These are phyloP conservation scores for Nigrospora oryzae DNA, from an alignment of 2,329 filamentous ascomycete genomes.

Conservation along the genomic window DNA sequence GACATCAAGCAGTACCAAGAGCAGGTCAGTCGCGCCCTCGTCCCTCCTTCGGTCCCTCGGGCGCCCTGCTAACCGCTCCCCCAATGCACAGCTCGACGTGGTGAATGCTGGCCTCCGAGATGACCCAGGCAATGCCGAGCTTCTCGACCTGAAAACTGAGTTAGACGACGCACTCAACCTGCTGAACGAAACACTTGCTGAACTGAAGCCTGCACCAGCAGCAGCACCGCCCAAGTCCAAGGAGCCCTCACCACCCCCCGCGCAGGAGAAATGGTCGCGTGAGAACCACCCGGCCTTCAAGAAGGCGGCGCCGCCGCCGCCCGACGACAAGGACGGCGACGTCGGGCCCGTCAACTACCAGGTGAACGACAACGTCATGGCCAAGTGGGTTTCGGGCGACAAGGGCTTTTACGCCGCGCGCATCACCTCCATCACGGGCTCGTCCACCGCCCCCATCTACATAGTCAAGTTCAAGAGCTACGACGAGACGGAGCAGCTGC, in stretches of 20 bases:
- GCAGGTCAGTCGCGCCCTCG: slow-evolving; percentile 33
- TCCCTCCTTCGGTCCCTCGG: background rate
- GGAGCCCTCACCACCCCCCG: slow-evolving; percentile 38
- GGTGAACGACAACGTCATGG: slow-evolving; percentile 84
- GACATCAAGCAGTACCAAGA: slow-evolving; percentile 48
- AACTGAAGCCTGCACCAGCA: slow-evolving; percentile 58
- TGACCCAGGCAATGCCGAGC: slow-evolving; percentile 72
- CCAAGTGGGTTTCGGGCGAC: slow-evolving; percentile 86
- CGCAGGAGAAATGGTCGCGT: slow-evolving; percentile 67
- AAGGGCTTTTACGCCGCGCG: slow-evolving; percentile 84
- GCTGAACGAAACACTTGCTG: slow-evolving; percentile 71
- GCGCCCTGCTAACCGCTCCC: slow-evolving; percentile 3
- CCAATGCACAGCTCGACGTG: slow-evolving; percentile 62
- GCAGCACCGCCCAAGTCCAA: slow-evolving; percentile 31
- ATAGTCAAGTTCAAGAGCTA: slow-evolving; percentile 94
- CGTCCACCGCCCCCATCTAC: slow-evolving; percentile 83
- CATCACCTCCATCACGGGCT: slow-evolving; percentile 90
- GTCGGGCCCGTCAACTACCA: slow-evolving; percentile 55
- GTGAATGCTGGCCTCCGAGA: slow-evolving; percentile 68
- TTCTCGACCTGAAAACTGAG: slow-evolving; percentile 69
- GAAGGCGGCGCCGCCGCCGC: slow-evolving; percentile 34
- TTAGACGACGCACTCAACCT: slow-evolving; percentile 74
- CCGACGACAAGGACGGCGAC: slow-evolving; percentile 44
- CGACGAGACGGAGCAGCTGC: slow-evolving; percentile 72
- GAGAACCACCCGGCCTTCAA: slow-evolving; percentile 74